Conservation (phyloP, 1,139 yeast genomes). For the Yamadazyma blattariae region DNA sequence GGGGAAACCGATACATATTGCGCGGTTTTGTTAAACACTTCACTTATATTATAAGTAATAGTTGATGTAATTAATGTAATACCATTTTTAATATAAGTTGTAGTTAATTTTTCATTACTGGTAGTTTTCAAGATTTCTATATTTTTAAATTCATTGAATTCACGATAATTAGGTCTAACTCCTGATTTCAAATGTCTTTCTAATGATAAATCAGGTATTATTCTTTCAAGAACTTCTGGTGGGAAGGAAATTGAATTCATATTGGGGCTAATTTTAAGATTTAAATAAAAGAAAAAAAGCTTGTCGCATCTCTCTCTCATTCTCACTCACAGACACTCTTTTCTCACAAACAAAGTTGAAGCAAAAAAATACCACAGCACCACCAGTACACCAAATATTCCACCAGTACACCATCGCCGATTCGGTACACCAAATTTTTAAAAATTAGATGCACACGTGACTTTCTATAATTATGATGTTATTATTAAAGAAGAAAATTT, state of each 20-base stretch:
- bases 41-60: slow-evolving; percentile 50
- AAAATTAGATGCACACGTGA: too few species aligned
- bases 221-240: slow-evolving; percentile 77
- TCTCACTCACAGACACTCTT: too few species aligned
- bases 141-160: slow-evolving; percentile 69
- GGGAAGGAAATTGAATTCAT: slow-evolving; percentile 43
- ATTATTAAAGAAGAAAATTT: too few species aligned
- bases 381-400: too few species aligned
- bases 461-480: too few species aligned
- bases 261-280: too few species aligned
- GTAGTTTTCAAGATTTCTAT: slow-evolving; percentile 34
- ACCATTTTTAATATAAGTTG: slow-evolving; percentile 71
- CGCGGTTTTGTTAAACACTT: slow-evolving; percentile 55
- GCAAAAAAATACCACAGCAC: not conserved
- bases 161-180: slow-evolving; percentile 69
- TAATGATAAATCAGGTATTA: slow-evolving; percentile 82
- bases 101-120: slow-evolving; percentile 49
- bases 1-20: slow-evolving; percentile 61
- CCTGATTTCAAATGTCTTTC: slow-evolving; percentile 75
- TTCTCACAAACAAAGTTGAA: too few species aligned
- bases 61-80: slow-evolving; percentile 75
- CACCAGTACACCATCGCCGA: too few species aligned
- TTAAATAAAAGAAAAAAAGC: too few species aligned
- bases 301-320: too few species aligned
- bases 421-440: too few species aligned